phyloP scores from a whole-genome alignment of 2,329 filamentous ascomycete genomes.

The Talaromyces sp. region DNA sequence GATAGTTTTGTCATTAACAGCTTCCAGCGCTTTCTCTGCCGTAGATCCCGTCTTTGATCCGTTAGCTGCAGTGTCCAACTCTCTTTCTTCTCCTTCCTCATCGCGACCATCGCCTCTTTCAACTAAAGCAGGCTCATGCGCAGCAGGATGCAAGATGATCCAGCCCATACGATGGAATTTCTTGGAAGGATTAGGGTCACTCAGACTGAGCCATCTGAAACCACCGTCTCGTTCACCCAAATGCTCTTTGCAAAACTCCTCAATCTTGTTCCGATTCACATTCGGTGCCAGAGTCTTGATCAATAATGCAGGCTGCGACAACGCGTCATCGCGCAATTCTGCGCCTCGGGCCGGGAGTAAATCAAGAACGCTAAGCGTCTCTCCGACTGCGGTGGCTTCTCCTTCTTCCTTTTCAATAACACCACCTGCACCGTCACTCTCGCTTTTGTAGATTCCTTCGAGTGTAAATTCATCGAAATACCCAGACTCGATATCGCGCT shows the following conservation, averaged over 20 bases:
- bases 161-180: slow-evolving; percentile 97
- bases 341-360: slow-evolving; percentile 78
- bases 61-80: slow-evolving; percentile 37
- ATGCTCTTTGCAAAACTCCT: slow-evolving; percentile 91
- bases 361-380: slow-evolving; percentile 89
- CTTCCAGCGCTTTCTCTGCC: slow-evolving; percentile 83
- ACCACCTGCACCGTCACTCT: slow-evolving; percentile 82
- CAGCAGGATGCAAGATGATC: slow-evolving; percentile 87
- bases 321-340: slow-evolving; percentile 83
- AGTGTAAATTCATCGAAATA: slow-evolving; percentile 92
- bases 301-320: slow-evolving; percentile 84
- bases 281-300: slow-evolving; percentile 98
- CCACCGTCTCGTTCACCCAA: slow-evolving; percentile 87
- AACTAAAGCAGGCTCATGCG: slow-evolving; percentile 63
- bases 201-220: slow-evolving; percentile 93
- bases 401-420: slow-evolving; percentile 93
- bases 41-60: slow-evolving; percentile 45
- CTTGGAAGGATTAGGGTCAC: slow-evolving; percentile 94
- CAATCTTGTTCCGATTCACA: slow-evolving; percentile 88
- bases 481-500: slow-evolving; percentile 78
- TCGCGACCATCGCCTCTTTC: slow-evolving; percentile 74
- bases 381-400: slow-evolving; percentile 84
- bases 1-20: slow-evolving; percentile 97
- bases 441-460: slow-evolving; percentile 89
- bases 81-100: slow-evolving; percentile 59